Evolutionary conservation across 768 basidiomycete genomes (phyloP).

Genomic region (Boletus insuetus): DNA sequence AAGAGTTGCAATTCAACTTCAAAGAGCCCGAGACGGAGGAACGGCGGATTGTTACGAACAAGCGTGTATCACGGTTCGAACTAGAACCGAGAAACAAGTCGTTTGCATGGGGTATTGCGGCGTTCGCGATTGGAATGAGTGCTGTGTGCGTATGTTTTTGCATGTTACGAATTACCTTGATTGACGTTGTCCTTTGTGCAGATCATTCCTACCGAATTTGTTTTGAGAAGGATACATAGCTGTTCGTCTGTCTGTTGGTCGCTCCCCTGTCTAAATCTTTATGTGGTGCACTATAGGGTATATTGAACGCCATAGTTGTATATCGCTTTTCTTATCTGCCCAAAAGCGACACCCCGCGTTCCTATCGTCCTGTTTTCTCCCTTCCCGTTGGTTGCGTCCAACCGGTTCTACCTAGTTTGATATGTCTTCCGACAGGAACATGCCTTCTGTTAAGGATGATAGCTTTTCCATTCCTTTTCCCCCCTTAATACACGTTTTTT

Average conservation of each 20-base stretch:
- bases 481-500: neutral
- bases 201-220: constrained; percentile 60
- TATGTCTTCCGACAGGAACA: constrained; percentile 5
- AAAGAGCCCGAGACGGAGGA: constrained; percentile 65
- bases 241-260: constrained; percentile 15
- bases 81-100: constrained; percentile 70
- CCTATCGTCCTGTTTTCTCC: neutral
- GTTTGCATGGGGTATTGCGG: constrained; percentile 79
- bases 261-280: constrained; percentile 8
- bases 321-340: constrained; percentile 4
- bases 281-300: constrained; percentile 21
- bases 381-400: neutral
- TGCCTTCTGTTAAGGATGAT: neutral
- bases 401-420: neutral
- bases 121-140: constrained; percentile 79
- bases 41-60: constrained; percentile 59
- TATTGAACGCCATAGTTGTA: constrained; percentile 19
- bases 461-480: neutral
- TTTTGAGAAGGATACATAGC: constrained; percentile 41
- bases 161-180: neutral
- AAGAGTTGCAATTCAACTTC: constrained; percentile 57
- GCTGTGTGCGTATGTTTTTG: constrained; percentile 61
- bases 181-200: constrained; percentile 18
- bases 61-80: constrained; percentile 53
- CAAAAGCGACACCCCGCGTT: constrained; percentile 19